Evolutionary conservation across 2,329 filamentous ascomycete species (phyloP), one percentile per base, ranked within the genome.

Genomic region (Passalora sequoiae): DNA sequence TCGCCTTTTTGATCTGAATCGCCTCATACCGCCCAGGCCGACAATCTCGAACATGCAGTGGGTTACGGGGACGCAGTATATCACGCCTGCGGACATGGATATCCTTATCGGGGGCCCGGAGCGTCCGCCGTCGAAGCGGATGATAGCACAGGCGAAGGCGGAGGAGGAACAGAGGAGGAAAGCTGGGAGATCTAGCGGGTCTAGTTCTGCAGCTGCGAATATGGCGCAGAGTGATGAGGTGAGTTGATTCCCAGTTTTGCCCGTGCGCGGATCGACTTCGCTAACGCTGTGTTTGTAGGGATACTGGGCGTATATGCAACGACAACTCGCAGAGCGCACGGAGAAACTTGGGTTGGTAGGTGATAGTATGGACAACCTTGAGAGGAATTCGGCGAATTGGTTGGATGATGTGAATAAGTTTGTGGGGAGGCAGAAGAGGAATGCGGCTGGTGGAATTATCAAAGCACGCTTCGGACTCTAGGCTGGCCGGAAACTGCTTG

Each of bases 31-130:
- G 2, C 76, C 87, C 9, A 80, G 92, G 2, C 92, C 92, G 1
- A 95, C 89, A 0, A 98, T 98, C 47, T 94, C 86, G 15, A 95
- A 94, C 58, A 68, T 98, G 27, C 89, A 97, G 67, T 98, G 92
- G 92, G 88, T 98, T 40, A 85, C 89, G 0, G 92, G 92, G 3
- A 97, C 91, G 1, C 91, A 96, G 65, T 85, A 94, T 57, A 77
- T 98, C 33, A 88, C 87, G 1, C 84, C 87, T 0, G 75, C 82
- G 2, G 92, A 98, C 58, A 80, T 98, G 59, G 92, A 97, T 60
- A 68, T 95, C 2, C 72, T 98, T 1, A 92, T 98, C 47, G 88
- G 91, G 38, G 91, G 91, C 0, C 83, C 89, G 1, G 84, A 92
- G 59, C 79, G 92, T 2, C 92, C 91, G 3, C 83, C 88, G 1